Evolutionary conservation across 2,329 filamentous ascomycete species (phyloP).

Genomic region (Arachnopeziza araneosa): DNA sequence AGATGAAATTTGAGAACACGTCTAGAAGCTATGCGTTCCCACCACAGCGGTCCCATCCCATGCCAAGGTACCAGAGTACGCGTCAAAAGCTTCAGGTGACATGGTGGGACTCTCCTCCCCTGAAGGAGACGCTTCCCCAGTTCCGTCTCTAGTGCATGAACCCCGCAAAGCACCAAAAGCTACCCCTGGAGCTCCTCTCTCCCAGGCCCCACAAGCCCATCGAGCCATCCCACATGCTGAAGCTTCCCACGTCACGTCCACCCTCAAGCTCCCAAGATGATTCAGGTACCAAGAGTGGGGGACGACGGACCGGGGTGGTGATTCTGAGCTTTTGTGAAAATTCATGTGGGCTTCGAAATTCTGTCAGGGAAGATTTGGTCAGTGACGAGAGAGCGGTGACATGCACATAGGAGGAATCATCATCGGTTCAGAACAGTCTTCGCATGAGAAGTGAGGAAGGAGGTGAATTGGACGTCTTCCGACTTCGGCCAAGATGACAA

Average conservation of each 20-base stretch:
- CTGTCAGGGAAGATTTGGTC: no score
- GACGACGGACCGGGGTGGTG: neutral
- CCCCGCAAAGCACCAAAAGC: neutral
- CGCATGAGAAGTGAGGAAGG: neutral
- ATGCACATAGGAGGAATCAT: neutral
- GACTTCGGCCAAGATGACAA: slow-evolving; percentile 1
- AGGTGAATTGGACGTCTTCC: neutral
- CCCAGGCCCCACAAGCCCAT: neutral
- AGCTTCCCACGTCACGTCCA: neutral
- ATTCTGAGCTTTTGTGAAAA: neutral
- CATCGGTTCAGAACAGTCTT: neutral
- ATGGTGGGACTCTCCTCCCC: neutral
- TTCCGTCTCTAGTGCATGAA: neutral
- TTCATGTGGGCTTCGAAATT: no score
- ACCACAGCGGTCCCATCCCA: no score
- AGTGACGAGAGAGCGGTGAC: neutral
- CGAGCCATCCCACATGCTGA: neutral
- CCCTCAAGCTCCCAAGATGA: no score
- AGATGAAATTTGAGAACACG: no score
- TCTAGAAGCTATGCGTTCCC: no score
- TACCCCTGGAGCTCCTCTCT: neutral
- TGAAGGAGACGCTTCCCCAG: neutral
- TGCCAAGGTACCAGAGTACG: neutral
- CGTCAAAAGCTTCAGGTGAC: neutral
- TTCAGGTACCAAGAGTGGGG: slow-evolving; percentile 2